phyloP scores from a whole-genome alignment of 2,329 filamentous ascomycete species.

The Colletotrichum nymphaeae region DNA sequence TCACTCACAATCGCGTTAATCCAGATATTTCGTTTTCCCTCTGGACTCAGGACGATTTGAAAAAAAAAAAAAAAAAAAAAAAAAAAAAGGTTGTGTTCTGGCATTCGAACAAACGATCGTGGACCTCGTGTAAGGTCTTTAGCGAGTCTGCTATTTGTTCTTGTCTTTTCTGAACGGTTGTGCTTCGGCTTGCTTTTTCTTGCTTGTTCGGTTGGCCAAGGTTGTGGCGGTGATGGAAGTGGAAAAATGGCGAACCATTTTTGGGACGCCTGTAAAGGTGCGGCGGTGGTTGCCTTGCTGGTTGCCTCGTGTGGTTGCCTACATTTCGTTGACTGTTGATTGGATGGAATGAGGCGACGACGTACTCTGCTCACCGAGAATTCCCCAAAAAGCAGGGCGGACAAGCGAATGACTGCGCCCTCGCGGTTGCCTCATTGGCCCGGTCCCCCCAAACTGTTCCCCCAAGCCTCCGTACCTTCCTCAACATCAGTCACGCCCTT shows the following conservation, averaged over 20 bases:
- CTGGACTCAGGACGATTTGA: too few relatives aligned
- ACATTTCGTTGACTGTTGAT: neutral
- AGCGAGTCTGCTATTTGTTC: too few relatives aligned
- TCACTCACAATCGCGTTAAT: too few relatives aligned
- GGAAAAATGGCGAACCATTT: slow-evolving; percentile 8
- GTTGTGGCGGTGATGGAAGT: neutral
- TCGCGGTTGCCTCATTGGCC: slow-evolving; percentile 1
- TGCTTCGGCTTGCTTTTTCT: too few relatives aligned
- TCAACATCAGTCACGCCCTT: neutral
- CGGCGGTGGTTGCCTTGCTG: neutral
- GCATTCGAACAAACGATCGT: too few relatives aligned
- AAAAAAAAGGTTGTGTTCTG: too few relatives aligned
- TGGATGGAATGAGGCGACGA: neutral
- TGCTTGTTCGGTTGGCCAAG: neutral
- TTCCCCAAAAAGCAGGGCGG: slow-evolving; percentile 19
- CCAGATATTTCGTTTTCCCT: too few relatives aligned
- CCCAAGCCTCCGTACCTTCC: neutral
- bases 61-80: too few relatives aligned
- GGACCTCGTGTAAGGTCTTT: too few relatives aligned
- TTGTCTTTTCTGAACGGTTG: too few relatives aligned
- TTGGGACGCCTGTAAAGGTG: neutral
- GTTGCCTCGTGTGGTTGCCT: slow-evolving; percentile 14
- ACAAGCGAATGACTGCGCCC: slow-evolving; percentile 15
- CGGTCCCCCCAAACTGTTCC: neutral
- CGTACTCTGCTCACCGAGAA: slow-evolving; percentile 6